Conservation (phyloP, 441 rosid genomes). For the Sinapis alba region DNA sequence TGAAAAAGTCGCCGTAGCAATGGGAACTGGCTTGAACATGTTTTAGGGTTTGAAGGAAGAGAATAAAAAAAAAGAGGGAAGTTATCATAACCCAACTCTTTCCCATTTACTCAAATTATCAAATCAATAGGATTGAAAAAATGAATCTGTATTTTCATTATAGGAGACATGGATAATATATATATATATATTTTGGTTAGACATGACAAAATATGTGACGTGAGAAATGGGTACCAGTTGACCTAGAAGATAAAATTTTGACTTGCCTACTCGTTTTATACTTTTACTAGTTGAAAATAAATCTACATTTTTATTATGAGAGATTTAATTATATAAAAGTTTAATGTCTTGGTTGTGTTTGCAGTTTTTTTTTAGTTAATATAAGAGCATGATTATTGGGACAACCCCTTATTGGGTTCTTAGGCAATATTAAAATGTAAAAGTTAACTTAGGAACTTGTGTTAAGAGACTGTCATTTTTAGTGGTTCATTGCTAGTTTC, state of each 20-base stretch:
- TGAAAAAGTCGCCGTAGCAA: slow-evolving; percentile 18
- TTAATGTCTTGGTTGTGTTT: background rate
- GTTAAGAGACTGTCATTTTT: no score
- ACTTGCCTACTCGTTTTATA: background rate
- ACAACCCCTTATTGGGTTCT: no score
- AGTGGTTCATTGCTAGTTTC: no score
- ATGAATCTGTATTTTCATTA: background rate
- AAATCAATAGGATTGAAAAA: background rate
- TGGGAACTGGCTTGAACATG: background rate
- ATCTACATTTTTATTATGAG: no score
- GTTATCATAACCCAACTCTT: background rate
- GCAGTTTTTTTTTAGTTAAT: background rate
- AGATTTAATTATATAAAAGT: background rate
- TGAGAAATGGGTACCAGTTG: slow-evolving; percentile 7
- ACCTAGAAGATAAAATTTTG: background rate
- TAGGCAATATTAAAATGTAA: no score
- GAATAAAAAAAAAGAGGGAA: background rate
- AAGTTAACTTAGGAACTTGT: no score
- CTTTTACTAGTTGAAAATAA: background rate
- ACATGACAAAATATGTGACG: background rate
- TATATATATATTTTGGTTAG: background rate
- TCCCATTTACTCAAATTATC: background rate
- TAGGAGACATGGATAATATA: background rate
- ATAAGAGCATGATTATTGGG: no score
- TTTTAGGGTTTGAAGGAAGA: slow-evolving; percentile 5